phyloP scores from a whole-genome alignment of 441 rosid species.

The Jatropha multifida region DNA sequence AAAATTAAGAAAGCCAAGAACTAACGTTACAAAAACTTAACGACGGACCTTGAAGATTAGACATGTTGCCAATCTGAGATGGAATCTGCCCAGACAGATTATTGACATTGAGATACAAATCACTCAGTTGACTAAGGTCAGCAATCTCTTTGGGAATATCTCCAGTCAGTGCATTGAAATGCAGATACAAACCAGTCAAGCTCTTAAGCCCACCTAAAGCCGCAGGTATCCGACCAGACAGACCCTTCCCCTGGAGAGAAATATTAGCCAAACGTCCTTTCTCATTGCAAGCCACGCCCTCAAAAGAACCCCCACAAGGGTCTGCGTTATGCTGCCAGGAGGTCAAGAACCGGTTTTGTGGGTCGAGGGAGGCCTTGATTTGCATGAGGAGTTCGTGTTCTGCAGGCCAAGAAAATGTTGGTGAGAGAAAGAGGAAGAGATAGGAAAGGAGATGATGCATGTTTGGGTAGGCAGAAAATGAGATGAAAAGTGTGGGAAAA shows the following conservation, averaged over 20 bases:
- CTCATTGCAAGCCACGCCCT: slow-evolving; percentile 86
- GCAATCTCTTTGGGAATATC: slow-evolving; percentile 76
- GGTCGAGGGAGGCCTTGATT: slow-evolving; percentile 79
- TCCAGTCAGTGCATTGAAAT: slow-evolving; percentile 76
- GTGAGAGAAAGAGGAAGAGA: slow-evolving; percentile 30
- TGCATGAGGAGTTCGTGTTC: slow-evolving; percentile 68
- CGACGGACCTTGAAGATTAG: slow-evolving; percentile 78
- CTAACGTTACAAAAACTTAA: background rate
- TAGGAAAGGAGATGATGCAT: slow-evolving; percentile 32
- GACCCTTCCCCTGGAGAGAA: slow-evolving; percentile 89
- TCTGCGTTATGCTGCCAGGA: slow-evolving; percentile 66
- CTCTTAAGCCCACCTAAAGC: slow-evolving; percentile 67
- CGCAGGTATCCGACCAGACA: slow-evolving; percentile 61
- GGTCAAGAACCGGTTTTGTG: slow-evolving; percentile 55
- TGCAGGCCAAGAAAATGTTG: slow-evolving; percentile 36
- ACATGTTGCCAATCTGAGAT: slow-evolving; percentile 61
- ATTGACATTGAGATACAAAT: slow-evolving; percentile 85
- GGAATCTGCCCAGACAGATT: slow-evolving; percentile 82
- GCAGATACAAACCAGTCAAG: slow-evolving; percentile 89
- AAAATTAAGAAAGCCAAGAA: slow-evolving; percentile 4
- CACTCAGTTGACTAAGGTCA: slow-evolving; percentile 53
- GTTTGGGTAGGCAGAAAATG: slow-evolving; percentile 48
- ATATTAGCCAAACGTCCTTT: slow-evolving; percentile 68
- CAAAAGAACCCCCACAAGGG: slow-evolving; percentile 72
- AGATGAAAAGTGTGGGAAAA: slow-evolving; percentile 33